Conservation (phyloP, 768 basidiomycete species). For the Boletellus ananas region DNA sequence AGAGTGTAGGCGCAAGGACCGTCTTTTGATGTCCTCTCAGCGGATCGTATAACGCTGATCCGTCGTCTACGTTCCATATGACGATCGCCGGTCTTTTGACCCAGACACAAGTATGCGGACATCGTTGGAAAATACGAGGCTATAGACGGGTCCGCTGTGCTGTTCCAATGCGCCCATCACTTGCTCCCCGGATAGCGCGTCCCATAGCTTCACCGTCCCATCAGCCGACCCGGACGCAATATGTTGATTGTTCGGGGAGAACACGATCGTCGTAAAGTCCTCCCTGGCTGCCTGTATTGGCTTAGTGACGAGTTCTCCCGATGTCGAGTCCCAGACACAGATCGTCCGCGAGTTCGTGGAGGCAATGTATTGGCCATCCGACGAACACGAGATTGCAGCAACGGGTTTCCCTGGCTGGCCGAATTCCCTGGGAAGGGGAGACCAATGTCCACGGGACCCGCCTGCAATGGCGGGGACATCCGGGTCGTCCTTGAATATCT, state of each 20-base stretch:
- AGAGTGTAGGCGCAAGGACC: conserved; percentile 28
- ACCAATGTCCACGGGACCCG: conserved; percentile 31
- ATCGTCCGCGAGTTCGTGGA: conserved; percentile 21
- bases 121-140: conserved; percentile 31
- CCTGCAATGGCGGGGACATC: conserved; percentile 22
- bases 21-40: conserved; percentile 24
- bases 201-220: conserved; percentile 25
- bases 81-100: conserved; percentile 25
- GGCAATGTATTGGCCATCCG: conserved; percentile 28
- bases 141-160: conserved; percentile 22
- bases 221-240: conserved; percentile 24
- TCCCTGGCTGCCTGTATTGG: conserved; percentile 13
- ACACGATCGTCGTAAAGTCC: conserved; percentile 20
- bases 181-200: conserved; percentile 22
- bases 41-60: conserved; percentile 11
- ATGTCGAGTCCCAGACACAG: conserved; percentile 26
- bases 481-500: conserved; percentile 25
- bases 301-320: conserved; percentile 23
- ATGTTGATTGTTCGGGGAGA: conserved; percentile 26
- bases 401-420: conserved; percentile 13
- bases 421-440: conserved; percentile 31
- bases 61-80: conserved; percentile 21
- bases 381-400: conserved; percentile 22
- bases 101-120: conserved; percentile 23
- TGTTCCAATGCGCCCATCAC: conserved; percentile 13